phyloP scores from a whole-genome alignment of 2,329 filamentous ascomycete genomes.

The Mariannaea elegans region DNA sequence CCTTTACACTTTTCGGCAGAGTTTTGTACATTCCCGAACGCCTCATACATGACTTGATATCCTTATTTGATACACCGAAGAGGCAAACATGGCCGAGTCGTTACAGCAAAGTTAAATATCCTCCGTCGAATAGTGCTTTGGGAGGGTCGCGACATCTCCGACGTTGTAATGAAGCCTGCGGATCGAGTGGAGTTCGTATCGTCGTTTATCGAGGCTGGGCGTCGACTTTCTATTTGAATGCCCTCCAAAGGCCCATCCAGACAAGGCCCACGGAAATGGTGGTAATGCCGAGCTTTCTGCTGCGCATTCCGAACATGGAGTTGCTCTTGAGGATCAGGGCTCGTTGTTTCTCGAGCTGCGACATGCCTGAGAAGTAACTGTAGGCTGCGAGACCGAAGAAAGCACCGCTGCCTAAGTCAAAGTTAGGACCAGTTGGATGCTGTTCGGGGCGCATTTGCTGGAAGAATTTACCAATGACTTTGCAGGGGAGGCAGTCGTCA shows the following conservation, averaged over 20 bases:
- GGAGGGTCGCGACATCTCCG: not conserved
- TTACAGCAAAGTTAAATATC: not conserved
- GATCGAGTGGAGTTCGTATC: conserved; percentile 24
- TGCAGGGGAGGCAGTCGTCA: conserved; percentile 77
- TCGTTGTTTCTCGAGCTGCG: conserved; percentile 73
- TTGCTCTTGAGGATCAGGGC: conserved; percentile 73
- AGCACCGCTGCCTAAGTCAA: conserved; percentile 70
- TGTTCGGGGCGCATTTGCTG: conserved; percentile 5
- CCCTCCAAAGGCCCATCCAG: conserved; percentile 75
- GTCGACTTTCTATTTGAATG: conserved; percentile 54
- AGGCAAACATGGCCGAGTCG: not conserved
- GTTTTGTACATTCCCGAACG: conserved; percentile 7
- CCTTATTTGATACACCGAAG: not conserved
- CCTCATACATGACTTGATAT: conserved; percentile 7
- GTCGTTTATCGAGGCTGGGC: not conserved
- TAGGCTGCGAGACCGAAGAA: conserved; percentile 81
- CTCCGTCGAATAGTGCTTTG: not conserved
- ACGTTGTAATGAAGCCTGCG: not conserved
- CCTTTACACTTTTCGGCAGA: not conserved
- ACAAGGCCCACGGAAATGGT: conserved; percentile 73
- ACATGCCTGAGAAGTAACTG: conserved; percentile 79
- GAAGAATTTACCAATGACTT: conserved; percentile 69
- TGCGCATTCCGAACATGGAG: conserved; percentile 77
- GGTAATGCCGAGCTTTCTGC: conserved; percentile 72
- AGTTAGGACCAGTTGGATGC: conserved; percentile 24